Base-by-base conservation (phyloP, 1,139 yeast genomes). In the Diutina pseudorugosa region DNA sequence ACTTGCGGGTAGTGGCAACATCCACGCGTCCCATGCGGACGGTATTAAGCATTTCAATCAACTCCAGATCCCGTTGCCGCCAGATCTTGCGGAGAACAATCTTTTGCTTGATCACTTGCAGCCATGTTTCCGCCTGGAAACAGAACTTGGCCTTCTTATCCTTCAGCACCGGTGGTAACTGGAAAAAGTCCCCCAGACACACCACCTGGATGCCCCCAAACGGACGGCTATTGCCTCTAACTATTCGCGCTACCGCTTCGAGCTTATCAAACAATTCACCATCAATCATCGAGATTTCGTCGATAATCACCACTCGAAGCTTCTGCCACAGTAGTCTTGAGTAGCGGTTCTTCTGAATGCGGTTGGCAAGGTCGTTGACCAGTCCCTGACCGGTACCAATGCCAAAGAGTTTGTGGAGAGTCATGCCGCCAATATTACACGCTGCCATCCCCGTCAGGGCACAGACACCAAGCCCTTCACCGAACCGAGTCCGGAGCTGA, bases 391-490 rank as follows among this genome's bases (percentile, higher is more conserved):
- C 96, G 19, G 87, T 64, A 0, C 96, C 96, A 52, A 89, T 75
- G 1, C 93, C 89, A 1, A 91, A 75, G 69, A 83, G 87, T 57
- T 85, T 74, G 63, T 88, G 93, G 41, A 90, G 69, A 0, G 97
- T 90, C 41, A 75, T 77, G 18, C 97, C 97, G 1, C 90, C 93
- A 59, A 90, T 83, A 60, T 85, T 88, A 47, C 87, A 80, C 0
- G 96, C 96, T 0, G 97, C 97, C 59, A 90, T 68, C 1, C 97
- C 98, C 0, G 96, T 89, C 0, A 96, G 86, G 0, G 97, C 97
- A 1, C 95, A 85, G 2, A 90, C 81, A 0, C 93, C 96, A 2
- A 90, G 85, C 11, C 71, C 71, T 2, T 65, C 61, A 1, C 80
- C 79, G 58, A 68, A 65, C 21, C 58, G 63, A 53, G 71, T 64